Evolutionary conservation across 73 alveolate genomes (phyloP), one percentile per base, ranked within the genome.

Genomic region (Durusdinium trenchii): DNA sequence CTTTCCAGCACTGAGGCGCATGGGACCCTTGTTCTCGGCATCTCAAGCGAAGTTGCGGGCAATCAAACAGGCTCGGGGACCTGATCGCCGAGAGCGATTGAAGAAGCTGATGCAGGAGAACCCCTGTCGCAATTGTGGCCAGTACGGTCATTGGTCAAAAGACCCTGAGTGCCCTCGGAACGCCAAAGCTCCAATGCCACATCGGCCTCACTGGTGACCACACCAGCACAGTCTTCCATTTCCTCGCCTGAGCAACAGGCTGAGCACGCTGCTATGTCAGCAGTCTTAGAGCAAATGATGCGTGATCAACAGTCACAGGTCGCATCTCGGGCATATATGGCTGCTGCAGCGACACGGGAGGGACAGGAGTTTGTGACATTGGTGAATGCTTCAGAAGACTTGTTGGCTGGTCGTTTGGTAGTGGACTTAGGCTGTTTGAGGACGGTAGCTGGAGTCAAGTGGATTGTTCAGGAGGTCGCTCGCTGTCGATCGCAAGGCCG

Each of bases 131-230:
- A 51, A 51, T n/a, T 71, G 84, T 71, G 84, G 84, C 10, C 40
- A 32, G 16, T 71, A 10, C 38, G 84, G 84, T 3, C 84, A n/a
- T 38, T 71, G 84, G 48, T 35, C 52, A 6, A 71, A n/a, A 38
- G 84, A 71, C 38, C 84, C 84, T 3, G 84, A 71, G 51, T 71
- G 84, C 30, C 84, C 84, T 71, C 48, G 84, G 26, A 71, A 71
- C 84, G 20, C 6, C 51, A 71, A 71, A 51, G 52, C 48, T n/a
- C n/a, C 9, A 6, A 47, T 18, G 48, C 9, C 6, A 28, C 84
- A 71, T 18, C 84, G 26, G 9, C 51, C 36, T 3, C 84, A 7
- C 6, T 51, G 51, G 10, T 51, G 9, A 30, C 84, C 7, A 35
- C 84, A 71, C 7, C 51, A 28, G 9, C 51, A 28, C 9, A 12